phyloP scores from a whole-genome alignment of 768 basidiomycete species.

The Rhizopogon salebrosus region DNA sequence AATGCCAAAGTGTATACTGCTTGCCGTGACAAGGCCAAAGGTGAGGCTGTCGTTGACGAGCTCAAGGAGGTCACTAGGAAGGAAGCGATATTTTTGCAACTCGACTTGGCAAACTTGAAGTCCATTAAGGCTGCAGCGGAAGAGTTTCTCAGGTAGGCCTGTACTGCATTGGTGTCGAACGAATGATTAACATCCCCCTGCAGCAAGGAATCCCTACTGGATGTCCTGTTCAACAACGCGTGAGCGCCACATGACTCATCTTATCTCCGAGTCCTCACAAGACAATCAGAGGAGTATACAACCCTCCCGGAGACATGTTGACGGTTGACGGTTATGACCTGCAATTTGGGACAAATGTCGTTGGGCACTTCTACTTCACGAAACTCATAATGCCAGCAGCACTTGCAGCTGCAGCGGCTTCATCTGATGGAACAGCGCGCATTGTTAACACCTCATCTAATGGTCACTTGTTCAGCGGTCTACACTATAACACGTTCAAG shows the following conservation, averaged over 20 bases:
- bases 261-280: neutral
- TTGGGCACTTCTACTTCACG: slow-evolving; percentile 4
- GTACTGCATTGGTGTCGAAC: neutral
- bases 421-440: slow-evolving; percentile 28
- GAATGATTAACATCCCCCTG: neutral
- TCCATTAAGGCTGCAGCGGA: slow-evolving; percentile 36
- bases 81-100: slow-evolving; percentile 34
- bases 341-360: slow-evolving; percentile 20
- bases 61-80: slow-evolving; percentile 39
- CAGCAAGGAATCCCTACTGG: slow-evolving; percentile 22
- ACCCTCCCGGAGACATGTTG: slow-evolving; percentile 22
- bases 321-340: slow-evolving; percentile 23
- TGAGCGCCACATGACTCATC: slow-evolving; percentile 6
- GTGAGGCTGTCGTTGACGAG: slow-evolving; percentile 31
- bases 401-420: slow-evolving; percentile 22
- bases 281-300: slow-evolving; percentile 21
- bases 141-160: slow-evolving; percentile 31
- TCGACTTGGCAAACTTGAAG: slow-evolving; percentile 42
- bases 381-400: slow-evolving; percentile 30
- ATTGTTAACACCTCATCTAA: slow-evolving; percentile 31
- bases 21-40: slow-evolving; percentile 33
- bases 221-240: slow-evolving; percentile 29
- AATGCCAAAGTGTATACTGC: slow-evolving; percentile 51
- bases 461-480: slow-evolving; percentile 13
- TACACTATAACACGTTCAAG: slow-evolving; percentile 23